Base-by-base conservation (phyloP, 441 rosid genomes). In the Erysimum pusillum region DNA sequence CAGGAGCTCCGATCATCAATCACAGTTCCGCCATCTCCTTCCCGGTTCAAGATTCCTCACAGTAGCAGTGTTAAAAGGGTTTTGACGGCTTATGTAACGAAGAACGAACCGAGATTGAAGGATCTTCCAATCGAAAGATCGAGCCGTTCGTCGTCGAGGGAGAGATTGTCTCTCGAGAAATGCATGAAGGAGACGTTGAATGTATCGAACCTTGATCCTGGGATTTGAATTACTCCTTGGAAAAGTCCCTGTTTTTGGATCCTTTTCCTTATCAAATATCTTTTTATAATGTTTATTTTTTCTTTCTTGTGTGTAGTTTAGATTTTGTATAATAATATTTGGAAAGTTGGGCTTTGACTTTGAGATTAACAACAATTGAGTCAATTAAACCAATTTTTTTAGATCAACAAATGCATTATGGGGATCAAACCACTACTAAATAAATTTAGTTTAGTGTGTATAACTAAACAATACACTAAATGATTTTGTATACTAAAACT, bases 21-120 rank as follows among this genome's bases (percentile, higher is more conserved):
- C 61, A 85, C 67, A 70, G 46, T 78, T 28, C 78, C 79, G 0
- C 78, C 76, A 4, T 74, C 79, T 56, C 82, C 76, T 28, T 79
- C 82, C 4, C 17, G 79, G 76, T 74, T 80, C 73, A 89, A 87
- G 79, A 80, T 84, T 15, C 82, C 87, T 8, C 96, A 82, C 56
- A 85, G 86, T 42, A 92, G 89, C 5, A 88, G 87, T 0, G 87
- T 90, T 48, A 96, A 89, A 67, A 92, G 88, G 83, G 90, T 84
- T 17, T 81, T 90, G 82, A 88, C 96, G 2, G 93, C 91, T 71
- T 90, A 88, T 65, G 89, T 91, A 25, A 82, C 86, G 69, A 89
- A 73, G 84, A 87, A 76, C 69, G 68, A 66, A 32, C 69, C 74
- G 15, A 82, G 75, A 60, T 2, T 66, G 35, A 78, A 48, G 4